Conservation (phyloP, 805 yeast species). For the Starmerella apicola region DNA sequence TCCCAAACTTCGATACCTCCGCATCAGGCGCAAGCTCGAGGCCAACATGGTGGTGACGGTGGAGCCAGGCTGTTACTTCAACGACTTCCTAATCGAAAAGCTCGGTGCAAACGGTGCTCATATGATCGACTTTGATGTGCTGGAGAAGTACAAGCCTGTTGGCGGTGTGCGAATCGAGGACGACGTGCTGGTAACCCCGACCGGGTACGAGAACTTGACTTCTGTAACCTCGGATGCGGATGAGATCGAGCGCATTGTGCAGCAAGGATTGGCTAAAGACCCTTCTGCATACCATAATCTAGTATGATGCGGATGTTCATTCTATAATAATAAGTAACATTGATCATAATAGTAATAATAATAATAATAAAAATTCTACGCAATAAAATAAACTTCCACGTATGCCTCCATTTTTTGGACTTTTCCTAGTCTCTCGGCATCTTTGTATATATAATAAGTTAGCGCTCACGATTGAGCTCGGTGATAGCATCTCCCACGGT, state of each 20-base stretch:
- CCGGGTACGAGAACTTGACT: slow-evolving; percentile 73
- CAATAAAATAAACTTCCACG: neutral
- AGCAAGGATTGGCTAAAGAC: slow-evolving; percentile 43
- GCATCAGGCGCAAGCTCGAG: slow-evolving; percentile 62
- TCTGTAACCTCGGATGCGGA: slow-evolving; percentile 73
- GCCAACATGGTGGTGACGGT: slow-evolving; percentile 80
- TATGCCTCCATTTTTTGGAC: too few species aligned
- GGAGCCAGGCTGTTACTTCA: slow-evolving; percentile 91
- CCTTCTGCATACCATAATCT: slow-evolving; percentile 10
- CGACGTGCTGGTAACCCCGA: slow-evolving; percentile 64
- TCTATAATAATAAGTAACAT: too few species aligned
- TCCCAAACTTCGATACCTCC: slow-evolving; percentile 59
- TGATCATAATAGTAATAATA: too few species aligned
- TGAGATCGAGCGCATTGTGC: slow-evolving; percentile 67
- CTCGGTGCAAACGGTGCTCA: slow-evolving; percentile 29
- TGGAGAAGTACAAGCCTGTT: slow-evolving; percentile 68
- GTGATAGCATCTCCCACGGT: slow-evolving; percentile 47
- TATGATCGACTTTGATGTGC: slow-evolving; percentile 50
- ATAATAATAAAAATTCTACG: too few species aligned
- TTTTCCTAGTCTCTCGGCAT: too few species aligned
- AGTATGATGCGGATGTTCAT: neutral
- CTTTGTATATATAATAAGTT: too few species aligned
- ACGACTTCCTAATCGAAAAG: slow-evolving; percentile 57
- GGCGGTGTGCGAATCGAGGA: slow-evolving; percentile 99
- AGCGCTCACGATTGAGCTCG: too few species aligned